Percentiles rank a stretch among this genome's conserved stretches.
Conservation (phyloP, 176 grass and related monocot genomes). For the Triticum urartu region DNA sequence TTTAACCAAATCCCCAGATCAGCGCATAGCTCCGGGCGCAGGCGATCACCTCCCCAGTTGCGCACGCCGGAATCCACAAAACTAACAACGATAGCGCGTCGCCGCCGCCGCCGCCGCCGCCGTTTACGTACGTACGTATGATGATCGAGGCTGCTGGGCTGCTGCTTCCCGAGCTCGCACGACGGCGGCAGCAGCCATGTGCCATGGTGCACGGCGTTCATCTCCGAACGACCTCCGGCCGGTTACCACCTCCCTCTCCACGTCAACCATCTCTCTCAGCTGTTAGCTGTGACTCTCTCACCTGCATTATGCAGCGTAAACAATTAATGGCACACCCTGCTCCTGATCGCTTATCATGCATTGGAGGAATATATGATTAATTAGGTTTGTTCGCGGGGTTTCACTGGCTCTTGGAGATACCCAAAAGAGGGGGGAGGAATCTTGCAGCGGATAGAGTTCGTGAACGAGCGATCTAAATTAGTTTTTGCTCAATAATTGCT, state of each 20-base stretch:
- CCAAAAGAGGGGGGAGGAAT: slow-evolving; percentile 42
- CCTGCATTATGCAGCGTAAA: slow-evolving; percentile 41
- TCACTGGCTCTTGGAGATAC: slow-evolving; percentile 45
- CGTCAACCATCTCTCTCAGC: background rate
- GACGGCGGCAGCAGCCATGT: background rate
- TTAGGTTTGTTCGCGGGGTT: slow-evolving; percentile 6
- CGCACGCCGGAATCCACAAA: background rate
- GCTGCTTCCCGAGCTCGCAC: background rate
- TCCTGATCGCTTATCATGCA: slow-evolving; percentile 35
- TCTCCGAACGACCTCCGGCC: background rate
- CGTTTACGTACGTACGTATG: background rate
- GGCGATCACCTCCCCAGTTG: background rate
- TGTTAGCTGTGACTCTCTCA: background rate
- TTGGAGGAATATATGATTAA: background rate
- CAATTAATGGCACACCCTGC: background rate
- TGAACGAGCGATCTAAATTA: slow-evolving; percentile 2
- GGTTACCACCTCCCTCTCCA: background rate
- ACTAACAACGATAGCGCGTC: background rate
- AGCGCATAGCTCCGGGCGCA: background rate
- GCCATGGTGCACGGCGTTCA: background rate
- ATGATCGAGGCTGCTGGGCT: background rate
- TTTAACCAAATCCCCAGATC: background rate
- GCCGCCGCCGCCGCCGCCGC: too few species aligned
- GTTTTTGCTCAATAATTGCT: slow-evolving; percentile 45
- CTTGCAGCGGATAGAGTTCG: slow-evolving; percentile 46